Percentiles rank a stretch among this genome's conserved stretches.
These are phyloP conservation scores for Wallacemonas sp. DNA, from an alignment of 208 protist genomes.

Conservation along the genomic window DNA sequence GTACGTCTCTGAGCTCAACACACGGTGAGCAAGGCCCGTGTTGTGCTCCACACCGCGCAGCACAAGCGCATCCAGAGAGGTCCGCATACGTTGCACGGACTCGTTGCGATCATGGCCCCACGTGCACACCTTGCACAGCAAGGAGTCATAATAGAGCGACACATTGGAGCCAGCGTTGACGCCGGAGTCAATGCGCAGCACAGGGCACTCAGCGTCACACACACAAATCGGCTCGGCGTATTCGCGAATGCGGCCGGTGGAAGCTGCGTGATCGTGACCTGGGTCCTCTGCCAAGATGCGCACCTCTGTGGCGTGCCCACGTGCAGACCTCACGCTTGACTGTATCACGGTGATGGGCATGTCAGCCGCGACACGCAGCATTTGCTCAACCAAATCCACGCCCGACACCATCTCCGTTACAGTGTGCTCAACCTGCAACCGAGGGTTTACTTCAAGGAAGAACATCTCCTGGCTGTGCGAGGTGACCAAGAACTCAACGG, in stretches of 20 bases:
- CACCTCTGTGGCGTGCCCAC: slow-evolving; percentile 91
- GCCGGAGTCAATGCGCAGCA: slow-evolving; percentile 83
- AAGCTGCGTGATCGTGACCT: slow-evolving; percentile 86
- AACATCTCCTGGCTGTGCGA: slow-evolving; percentile 85
- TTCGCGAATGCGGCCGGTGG: slow-evolving; percentile 27
- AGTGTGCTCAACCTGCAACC: slow-evolving; percentile 96
- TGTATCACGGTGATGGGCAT: slow-evolving; percentile 79
- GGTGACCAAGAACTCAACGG: slow-evolving; percentile 98
- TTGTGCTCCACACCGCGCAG: slow-evolving; percentile 93
- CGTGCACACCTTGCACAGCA: slow-evolving; percentile 97
- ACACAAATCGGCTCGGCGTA: slow-evolving; percentile 31
- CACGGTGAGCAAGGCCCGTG: slow-evolving; percentile 68
- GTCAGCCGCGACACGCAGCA: slow-evolving; percentile 84
- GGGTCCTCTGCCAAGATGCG: slow-evolving; percentile 97
- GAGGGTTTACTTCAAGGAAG: slow-evolving; percentile 99
- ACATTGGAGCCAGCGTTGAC: slow-evolving; percentile 82
- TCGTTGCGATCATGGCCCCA: slow-evolving; percentile 79
- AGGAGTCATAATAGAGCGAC: slow-evolving; percentile 95
- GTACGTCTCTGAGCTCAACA: slow-evolving; percentile 70
- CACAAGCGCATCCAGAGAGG: slow-evolving; percentile 81
- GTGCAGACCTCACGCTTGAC: slow-evolving; percentile 36
- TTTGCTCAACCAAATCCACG: slow-evolving; percentile 95
- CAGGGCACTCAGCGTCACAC: slow-evolving; percentile 12
- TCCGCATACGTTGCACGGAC: slow-evolving; percentile 67
- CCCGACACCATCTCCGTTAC: slow-evolving; percentile 95